phyloP scores from a whole-genome alignment of 2,329 filamentous ascomycete species.

The Hortaea werneckii region DNA sequence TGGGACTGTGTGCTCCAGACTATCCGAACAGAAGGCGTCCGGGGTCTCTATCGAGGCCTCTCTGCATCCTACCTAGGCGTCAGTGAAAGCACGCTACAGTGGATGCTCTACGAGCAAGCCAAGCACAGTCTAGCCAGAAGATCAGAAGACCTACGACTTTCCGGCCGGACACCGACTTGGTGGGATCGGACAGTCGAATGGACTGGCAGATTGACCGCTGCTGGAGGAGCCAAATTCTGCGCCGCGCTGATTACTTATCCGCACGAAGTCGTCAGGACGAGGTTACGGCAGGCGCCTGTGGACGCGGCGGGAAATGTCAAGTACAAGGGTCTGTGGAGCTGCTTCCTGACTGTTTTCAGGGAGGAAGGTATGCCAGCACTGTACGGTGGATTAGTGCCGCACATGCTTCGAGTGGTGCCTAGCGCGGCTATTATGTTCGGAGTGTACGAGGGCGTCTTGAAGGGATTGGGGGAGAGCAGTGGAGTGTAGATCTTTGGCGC shows the following conservation, averaged over 20 bases:
- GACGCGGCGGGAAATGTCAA: conserved; percentile 47
- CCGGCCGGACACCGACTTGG: conserved; percentile 51
- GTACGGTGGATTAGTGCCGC: conserved; percentile 85
- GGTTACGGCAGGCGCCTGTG: conserved; percentile 74
- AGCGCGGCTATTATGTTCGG: conserved; percentile 95
- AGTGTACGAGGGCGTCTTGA: conserved; percentile 55
- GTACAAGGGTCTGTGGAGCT: conserved; percentile 81
- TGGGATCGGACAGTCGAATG: conserved; percentile 70
- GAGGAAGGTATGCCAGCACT: conserved; percentile 79
- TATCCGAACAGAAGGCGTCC: conserved; percentile 66
- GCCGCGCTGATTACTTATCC: conserved; percentile 82
- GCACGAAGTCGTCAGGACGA: conserved; percentile 80
- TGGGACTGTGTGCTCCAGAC: conserved; percentile 80
- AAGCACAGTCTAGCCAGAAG: conserved; percentile 62
- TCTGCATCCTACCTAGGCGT: conserved; percentile 87
- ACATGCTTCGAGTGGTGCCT: conserved; percentile 82
- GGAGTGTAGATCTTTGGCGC: not conserved
- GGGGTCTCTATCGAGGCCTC: conserved; percentile 79
- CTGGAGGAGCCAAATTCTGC: conserved; percentile 75
- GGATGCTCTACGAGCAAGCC: conserved; percentile 89
- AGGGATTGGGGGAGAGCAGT: conserved; percentile 33
- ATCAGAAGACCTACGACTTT: conserved; percentile 45
- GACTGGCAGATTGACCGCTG: conserved; percentile 68
- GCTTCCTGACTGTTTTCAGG: conserved; percentile 76
- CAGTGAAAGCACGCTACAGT: conserved; percentile 81